Evolutionary conservation across 768 basidiomycete species (phyloP), one percentile per base, ranked within the genome.

Genomic region (Hericium alpestre): DNA sequence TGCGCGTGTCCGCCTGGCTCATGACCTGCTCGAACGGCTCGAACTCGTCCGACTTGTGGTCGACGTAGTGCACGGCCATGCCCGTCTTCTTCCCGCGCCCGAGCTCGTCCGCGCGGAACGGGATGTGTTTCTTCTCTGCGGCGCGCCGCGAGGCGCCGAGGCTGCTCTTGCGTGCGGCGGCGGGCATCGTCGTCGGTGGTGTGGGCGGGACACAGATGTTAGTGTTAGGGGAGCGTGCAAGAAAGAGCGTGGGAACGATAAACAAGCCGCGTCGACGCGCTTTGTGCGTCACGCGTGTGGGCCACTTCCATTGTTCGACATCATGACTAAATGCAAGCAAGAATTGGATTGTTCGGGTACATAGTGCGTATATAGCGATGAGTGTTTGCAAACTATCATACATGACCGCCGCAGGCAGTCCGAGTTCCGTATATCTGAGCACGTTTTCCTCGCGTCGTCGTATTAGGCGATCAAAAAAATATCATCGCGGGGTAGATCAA

Each of bases 61-160:
- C 81, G 56, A 90, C 80, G 64, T 80, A 79, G 40, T 72, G 77
- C 13, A 90, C 82, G 0, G 80, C 75, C 55, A 89, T 76, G 4
- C 89, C 89, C 0, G 89, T 91, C 67, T 82, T 87, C 77, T 87
- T 90, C 16, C 89, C 89, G 56, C 84, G 86, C 52, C 79, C 79
- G 11, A 82, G 79, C 63, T 90, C 85, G 61, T 89, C 86, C 2
- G 86, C 87, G 51, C 85, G 80, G 65, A 86, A 91, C 1, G 89
- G 89, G 13, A 87, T 78, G 62, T 90, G 86, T 4, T 79, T 75
- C 63, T 83, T 82, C 63, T 80, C 82, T 1, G 76, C 76, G 1
- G 80, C 81, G 22, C 84, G 77, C 41, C 85, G 77, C 11, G 61
- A 38, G 15, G 70, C 66, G 11, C 73, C 77, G 16, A 78, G 52